These are phyloP conservation scores for Fraxinus latifolia DNA, from an alignment of 305 asterid species.

Conservation along the genomic window DNA sequence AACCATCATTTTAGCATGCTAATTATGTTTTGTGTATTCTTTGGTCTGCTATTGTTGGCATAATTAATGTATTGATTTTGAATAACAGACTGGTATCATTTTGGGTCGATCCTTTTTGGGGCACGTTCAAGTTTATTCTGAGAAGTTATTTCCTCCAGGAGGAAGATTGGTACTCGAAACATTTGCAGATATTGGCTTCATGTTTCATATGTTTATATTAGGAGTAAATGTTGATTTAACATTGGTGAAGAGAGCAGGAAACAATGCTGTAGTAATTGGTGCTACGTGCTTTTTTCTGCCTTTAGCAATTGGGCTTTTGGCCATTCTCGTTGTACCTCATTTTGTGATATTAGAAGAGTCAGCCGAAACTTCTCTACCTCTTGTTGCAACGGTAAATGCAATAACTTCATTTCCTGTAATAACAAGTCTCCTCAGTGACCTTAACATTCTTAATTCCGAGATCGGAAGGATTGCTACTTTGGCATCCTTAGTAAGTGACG, in stretches of 20 bases:
- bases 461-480: conserved; percentile 57
- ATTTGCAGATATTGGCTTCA: conserved; percentile 45
- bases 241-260: conserved; percentile 29
- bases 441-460: conserved; percentile 62
- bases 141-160: conserved; percentile 39
- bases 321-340: conserved; percentile 11
- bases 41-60: neutral
- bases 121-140: neutral
- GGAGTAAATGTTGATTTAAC: conserved; percentile 51
- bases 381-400: conserved; percentile 32
- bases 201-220: conserved; percentile 51
- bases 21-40: neutral
- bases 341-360: conserved; percentile 13
- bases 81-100: conserved; percentile 51
- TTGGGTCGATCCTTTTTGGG: conserved; percentile 49
- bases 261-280: conserved; percentile 43
- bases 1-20: neutral
- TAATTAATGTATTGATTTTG: neutral
- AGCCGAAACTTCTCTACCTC: conserved; percentile 21
- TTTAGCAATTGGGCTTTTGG: conserved; percentile 22
- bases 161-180: conserved; percentile 50
- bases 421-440: conserved; percentile 48
- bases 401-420: conserved; percentile 58
- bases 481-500: conserved; percentile 44
- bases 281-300: conserved; percentile 35